Base-by-base conservation (phyloP, 1,284 basidiomycete genomes). In the Butyriboletus appendiculatus region DNA sequence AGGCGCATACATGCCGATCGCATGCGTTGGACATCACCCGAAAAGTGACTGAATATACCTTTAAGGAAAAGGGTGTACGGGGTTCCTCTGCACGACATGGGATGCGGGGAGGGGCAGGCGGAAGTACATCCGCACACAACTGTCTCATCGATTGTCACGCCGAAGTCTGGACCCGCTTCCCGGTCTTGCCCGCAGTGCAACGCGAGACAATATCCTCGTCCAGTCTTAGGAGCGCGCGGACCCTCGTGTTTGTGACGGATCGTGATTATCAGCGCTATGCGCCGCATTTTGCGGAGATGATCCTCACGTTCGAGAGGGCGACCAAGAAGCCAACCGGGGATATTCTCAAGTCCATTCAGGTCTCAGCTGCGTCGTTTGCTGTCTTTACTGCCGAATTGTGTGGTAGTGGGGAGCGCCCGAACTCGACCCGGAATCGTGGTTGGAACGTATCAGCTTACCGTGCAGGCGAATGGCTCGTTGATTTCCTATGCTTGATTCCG, bases 111-210 rank as follows among this genome's bases (percentile, higher is more conserved):
- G 47, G 45, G 2, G 16, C 37, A 1, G 49, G 33, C 1, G 37
- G 20, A 32, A 46, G 24, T 12, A 48, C 28, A 2, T 43, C 50
- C 0, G 54, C 61, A 5, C 76, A 82, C 57, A 85, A 85, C 49
- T 77, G 71, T 44, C 66, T 86, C 9, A 66, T 86, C 8, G 81
- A 84, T 53, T 84, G 81, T 49, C 77, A 83, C 52, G 62, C 74
- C 0, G 83, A 86, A n/a, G 78, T 84, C 41, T 86, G 84, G 84
- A 81, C 76, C 4, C 78, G 82, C 3, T 86, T 82, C 60, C 84
- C 85, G 0, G 82, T 86, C 10, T 60, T 81, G 0, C 73, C 84
- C 2, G 81, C 82, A 0, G 75, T 86, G 32, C 74, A 74, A 39
- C 73, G 81, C 4, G 71, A 77, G 35, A 79, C 77, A 0, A 75